phyloP scores from a whole-genome alignment of 441 rosid genomes.

The Erodium moschatum region DNA sequence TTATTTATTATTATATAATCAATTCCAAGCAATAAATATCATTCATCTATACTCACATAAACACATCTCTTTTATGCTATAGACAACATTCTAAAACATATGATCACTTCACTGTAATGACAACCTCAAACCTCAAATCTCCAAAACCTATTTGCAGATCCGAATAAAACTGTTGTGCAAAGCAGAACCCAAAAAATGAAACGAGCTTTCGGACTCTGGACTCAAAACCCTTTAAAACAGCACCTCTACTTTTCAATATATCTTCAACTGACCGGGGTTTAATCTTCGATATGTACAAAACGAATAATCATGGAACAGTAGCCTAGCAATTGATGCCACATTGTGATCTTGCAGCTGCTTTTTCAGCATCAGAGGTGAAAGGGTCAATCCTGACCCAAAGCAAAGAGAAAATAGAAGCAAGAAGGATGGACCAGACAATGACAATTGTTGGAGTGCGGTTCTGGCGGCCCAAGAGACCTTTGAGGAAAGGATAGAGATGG shows the following conservation, averaged over 20 bases:
- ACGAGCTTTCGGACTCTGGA: neutral
- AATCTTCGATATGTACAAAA: neutral
- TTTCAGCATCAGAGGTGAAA: constrained; percentile 68
- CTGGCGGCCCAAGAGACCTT: constrained; percentile 92
- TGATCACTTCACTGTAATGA: neutral
- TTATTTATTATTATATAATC: no score
- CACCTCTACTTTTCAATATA: no score
- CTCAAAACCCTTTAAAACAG: no score
- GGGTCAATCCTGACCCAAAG: constrained; percentile 95
- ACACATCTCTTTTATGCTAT: neutral
- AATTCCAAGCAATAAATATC: neutral
- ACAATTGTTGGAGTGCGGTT: constrained; percentile 93
- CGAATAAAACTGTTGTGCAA: neutral
- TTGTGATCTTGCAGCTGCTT: constrained; percentile 49
- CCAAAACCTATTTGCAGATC: neutral
- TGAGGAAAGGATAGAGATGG: constrained; percentile 91
- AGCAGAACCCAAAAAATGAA: neutral
- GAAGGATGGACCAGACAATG: constrained; percentile 79
- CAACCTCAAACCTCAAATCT: neutral
- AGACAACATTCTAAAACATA: neutral
- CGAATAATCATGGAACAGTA: neutral
- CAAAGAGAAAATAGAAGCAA: constrained; percentile 86
- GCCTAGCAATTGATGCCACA: constrained; percentile 83
- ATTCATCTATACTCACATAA: neutral
- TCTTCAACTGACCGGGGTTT: no score